These are phyloP conservation scores for Pichia kluyveri DNA, from an alignment of 805 yeast species.

Conservation along the genomic window DNA sequence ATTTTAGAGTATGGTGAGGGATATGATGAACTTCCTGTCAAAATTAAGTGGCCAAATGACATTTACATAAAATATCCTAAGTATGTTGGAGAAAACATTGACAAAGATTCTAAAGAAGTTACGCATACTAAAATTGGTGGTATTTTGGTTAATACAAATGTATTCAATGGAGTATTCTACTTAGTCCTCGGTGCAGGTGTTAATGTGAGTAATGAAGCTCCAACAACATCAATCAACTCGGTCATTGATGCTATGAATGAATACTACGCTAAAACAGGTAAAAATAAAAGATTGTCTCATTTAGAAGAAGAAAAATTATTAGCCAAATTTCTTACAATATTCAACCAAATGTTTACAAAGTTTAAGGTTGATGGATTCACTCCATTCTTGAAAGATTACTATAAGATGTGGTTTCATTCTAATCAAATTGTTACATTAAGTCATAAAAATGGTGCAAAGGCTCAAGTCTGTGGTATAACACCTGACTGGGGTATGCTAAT, in stretches of 20 bases:
- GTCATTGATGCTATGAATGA: slow-evolving; percentile 56
- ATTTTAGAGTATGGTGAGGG: slow-evolving; percentile 42
- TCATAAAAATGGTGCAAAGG: slow-evolving; percentile 33
- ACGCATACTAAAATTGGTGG: slow-evolving; percentile 77
- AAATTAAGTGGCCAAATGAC: slow-evolving; percentile 96
- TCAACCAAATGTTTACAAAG: slow-evolving; percentile 51
- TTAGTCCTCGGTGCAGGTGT: slow-evolving; percentile 82
- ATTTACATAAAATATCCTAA: slow-evolving; percentile 68
- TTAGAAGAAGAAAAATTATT: slow-evolving; percentile 39
- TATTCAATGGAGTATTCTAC: slow-evolving; percentile 48
- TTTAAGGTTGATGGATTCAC: slow-evolving; percentile 59
- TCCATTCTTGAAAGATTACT: slow-evolving; percentile 63
- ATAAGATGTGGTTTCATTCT: slow-evolving; percentile 78
- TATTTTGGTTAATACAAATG: slow-evolving; percentile 70
- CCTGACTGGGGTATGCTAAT: slow-evolving; percentile 74
- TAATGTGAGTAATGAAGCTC: slow-evolving; percentile 76
- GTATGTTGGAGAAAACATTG: slow-evolving; percentile 27
- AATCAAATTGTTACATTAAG: slow-evolving; percentile 64
- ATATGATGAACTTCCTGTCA: slow-evolving; percentile 67
- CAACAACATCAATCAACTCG: slow-evolving; percentile 80
- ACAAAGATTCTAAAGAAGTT: slow-evolving; percentile 35
- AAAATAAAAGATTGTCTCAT: slow-evolving; percentile 12
- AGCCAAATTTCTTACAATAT: slow-evolving; percentile 59
- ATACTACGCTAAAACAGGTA: slow-evolving; percentile 34
- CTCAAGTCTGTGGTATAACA: slow-evolving; percentile 73